Evolutionary conservation across 768 basidiomycete genomes (phyloP).

Genomic region (Pluteus cervinus): DNA sequence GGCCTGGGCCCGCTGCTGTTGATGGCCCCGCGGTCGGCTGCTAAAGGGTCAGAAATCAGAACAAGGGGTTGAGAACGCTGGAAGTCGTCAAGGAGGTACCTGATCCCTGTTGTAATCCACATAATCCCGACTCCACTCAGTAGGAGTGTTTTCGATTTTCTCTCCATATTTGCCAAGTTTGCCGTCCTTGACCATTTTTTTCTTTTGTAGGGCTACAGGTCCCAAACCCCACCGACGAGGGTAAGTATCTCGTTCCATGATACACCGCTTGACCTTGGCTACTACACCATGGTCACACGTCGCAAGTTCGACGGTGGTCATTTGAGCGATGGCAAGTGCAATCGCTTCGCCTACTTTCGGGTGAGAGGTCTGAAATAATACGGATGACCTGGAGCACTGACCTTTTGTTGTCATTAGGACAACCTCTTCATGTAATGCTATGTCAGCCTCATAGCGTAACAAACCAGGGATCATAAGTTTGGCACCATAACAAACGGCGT

Average conservation of each 20-base stretch:
- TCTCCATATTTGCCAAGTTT: conserved; percentile 95
- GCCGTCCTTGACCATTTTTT: conserved; percentile 97
- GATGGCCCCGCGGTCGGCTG: conserved; percentile 12
- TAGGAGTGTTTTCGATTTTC: conserved; percentile 82
- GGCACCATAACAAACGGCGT: conserved; percentile 98
- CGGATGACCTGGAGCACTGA: conserved; percentile 14
- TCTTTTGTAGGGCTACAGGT: conserved; percentile 95
- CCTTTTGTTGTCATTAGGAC: conserved; percentile 99
- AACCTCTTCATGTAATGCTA: conserved; percentile 91
- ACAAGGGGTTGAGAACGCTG: conserved; percentile 12
- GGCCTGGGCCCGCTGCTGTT: not conserved
- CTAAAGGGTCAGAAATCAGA: conserved; percentile 14
- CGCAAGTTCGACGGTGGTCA: conserved; percentile 97
- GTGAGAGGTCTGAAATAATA: conserved; percentile 6
- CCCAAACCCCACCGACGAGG: conserved; percentile 98
- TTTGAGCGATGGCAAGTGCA: conserved; percentile 91
- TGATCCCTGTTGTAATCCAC: conserved; percentile 83
- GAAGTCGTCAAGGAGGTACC: too few relatives aligned
- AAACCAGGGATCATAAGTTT: conserved; percentile 99
- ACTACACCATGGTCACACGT: conserved; percentile 99
- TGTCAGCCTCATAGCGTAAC: conserved; percentile 93
- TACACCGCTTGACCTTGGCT: conserved; percentile 97
- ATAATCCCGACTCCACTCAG: conserved; percentile 89
- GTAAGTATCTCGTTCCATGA: conserved; percentile 99
- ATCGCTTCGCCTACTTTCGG: conserved; percentile 72